Conservation (phyloP, 805 yeast genomes). For the Wickerhamomyces xylosicus region DNA sequence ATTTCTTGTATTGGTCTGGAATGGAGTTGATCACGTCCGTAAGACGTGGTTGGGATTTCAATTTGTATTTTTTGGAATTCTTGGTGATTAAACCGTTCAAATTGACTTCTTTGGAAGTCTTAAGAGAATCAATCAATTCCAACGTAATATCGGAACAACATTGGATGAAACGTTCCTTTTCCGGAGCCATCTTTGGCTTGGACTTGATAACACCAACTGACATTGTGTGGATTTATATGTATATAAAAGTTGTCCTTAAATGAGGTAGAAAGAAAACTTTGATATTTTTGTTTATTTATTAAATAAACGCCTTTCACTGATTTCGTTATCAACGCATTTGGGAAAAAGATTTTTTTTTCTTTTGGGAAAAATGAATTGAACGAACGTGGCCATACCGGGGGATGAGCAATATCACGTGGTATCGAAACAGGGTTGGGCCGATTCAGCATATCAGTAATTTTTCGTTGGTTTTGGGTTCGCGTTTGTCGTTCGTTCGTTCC, state of each 20-base stretch:
- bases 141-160: conserved; percentile 89
- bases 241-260: neutral
- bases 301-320: neutral
- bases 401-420: too few species aligned
- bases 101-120: conserved; percentile 70
- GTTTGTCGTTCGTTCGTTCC: too few species aligned
- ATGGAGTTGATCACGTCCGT: conserved; percentile 93
- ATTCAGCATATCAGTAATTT: too few species aligned
- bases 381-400: too few species aligned
- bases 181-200: conserved; percentile 75
- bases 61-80: conserved; percentile 80
- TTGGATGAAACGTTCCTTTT: conserved; percentile 84
- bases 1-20: conserved; percentile 92
- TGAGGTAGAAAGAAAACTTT: neutral
- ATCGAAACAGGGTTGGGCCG: too few species aligned
- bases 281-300: too few species aligned
- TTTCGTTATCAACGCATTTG: too few species aligned
- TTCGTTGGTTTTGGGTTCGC: too few species aligned
- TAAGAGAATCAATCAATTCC: conserved; percentile 71
- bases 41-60: conserved; percentile 85
- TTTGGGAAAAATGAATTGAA: neutral
- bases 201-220: conserved; percentile 21
- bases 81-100: conserved; percentile 82
- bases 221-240: conserved; percentile 6
- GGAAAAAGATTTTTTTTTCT: too few species aligned